Percentiles rank a stretch among this genome's conserved stretches.
These are phyloP conservation scores for Tylopilus balloui DNA, from an alignment of 768 basidiomycete species.

Conservation along the genomic window DNA sequence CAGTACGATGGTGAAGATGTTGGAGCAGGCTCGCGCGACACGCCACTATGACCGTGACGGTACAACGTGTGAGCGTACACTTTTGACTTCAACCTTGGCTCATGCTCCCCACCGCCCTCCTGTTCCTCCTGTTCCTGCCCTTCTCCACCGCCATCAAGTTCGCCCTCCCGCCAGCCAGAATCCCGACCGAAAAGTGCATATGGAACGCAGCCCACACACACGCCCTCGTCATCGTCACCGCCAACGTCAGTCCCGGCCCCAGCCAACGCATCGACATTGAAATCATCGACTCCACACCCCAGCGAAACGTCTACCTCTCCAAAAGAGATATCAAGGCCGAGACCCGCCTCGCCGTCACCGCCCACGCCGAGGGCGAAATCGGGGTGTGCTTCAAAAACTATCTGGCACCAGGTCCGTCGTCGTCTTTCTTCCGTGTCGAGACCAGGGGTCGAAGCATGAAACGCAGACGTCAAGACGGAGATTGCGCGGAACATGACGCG, in stretches of 20 bases:
- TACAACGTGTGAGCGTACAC: too few relatives aligned
- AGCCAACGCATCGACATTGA: slow-evolving; percentile 90
- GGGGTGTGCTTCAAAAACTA: slow-evolving; percentile 93
- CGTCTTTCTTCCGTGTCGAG: background rate
- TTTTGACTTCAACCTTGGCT: background rate
- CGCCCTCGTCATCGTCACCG: slow-evolving; percentile 92
- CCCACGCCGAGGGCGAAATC: slow-evolving; percentile 89
- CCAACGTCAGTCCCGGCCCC: slow-evolving; percentile 75
- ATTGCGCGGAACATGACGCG: slow-evolving; percentile 51
- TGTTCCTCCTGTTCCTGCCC: slow-evolving; percentile 28
- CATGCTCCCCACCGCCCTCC: slow-evolving; percentile 9
- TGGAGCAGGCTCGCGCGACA: too few relatives aligned
- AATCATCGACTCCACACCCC: slow-evolving; percentile 82
- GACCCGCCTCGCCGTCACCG: slow-evolving; percentile 89
- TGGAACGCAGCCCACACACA: slow-evolving; percentile 91
- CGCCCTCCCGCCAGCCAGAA: slow-evolving; percentile 60
- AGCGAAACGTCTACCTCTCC: slow-evolving; percentile 84
- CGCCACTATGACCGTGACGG: too few relatives aligned
- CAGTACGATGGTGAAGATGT: too few relatives aligned
- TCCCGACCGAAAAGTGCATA: slow-evolving; percentile 81
- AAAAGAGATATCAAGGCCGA: slow-evolving; percentile 88
- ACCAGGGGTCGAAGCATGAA: too few relatives aligned
- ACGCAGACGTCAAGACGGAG: slow-evolving; percentile 43
- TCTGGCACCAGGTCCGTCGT: slow-evolving; percentile 55
- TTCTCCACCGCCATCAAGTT: slow-evolving; percentile 76